A percentile compares a stretch with the other conserved stretches of the same genome.
phyloP scores from a whole-genome alignment of 164 flowering plant genomes.

The Piper longum region DNA sequence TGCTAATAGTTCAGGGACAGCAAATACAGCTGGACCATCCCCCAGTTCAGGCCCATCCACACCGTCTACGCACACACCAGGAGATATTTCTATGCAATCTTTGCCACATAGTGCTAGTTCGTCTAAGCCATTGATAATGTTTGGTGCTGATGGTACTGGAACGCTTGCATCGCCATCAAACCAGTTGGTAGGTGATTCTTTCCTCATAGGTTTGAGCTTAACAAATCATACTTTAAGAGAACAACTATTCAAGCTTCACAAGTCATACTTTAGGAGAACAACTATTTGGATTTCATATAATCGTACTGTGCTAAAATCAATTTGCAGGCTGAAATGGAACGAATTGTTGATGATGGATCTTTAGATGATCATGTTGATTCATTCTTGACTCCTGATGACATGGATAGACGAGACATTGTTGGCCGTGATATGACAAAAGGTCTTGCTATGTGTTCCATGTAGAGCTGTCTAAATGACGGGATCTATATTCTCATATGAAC shows the following conservation, averaged over 20 bases:
- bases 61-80: constrained; percentile 94
- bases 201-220: not conserved
- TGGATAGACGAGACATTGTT: constrained; percentile 68
- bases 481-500: not conserved
- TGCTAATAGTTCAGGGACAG: constrained; percentile 97
- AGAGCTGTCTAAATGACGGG: not conserved
- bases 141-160: constrained; percentile 68
- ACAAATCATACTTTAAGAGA: too few relatives aligned
- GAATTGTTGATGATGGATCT: constrained; percentile 80
- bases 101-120: constrained; percentile 63
- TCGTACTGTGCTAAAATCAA: constrained; percentile 11
- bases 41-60: constrained; percentile 96
- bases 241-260: too few relatives aligned
- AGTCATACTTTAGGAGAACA: too few relatives aligned
- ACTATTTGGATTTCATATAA: too few relatives aligned
- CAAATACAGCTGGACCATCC: constrained; percentile 92
- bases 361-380: constrained; percentile 95
- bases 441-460: not conserved
- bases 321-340: constrained; percentile 84
- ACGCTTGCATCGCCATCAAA: constrained; percentile 85
- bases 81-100: constrained; percentile 89
- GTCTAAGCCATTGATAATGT: constrained; percentile 71
- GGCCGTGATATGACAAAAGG: constrained; percentile 85
- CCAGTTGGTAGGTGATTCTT: constrained; percentile 44
- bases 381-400: constrained; percentile 83